Evolutionary conservation across 176 grass and related monocot genomes (phyloP), one percentile per base, ranked within the genome.

Genomic region (Rhynchospora breviuscula): DNA sequence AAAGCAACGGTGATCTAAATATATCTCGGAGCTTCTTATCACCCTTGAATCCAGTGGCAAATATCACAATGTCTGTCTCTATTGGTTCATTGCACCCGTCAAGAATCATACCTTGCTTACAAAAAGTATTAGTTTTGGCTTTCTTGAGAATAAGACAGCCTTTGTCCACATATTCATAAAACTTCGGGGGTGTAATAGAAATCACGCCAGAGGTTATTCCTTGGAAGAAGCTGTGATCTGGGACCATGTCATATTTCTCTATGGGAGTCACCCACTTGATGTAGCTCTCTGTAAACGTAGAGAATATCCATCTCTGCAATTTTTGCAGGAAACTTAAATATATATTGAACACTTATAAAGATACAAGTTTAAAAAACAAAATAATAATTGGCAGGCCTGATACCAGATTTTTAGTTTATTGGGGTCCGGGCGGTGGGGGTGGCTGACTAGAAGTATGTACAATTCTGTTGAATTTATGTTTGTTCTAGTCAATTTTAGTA

Each of bases 1-100:
- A 58, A 62, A 91, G 85, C 1, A 67, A 73, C 12, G 54, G 40
- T 12, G 86, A 91, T 19, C 1, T 33, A 59, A 91, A 91, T 23
- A 91, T 79, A 49, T 82, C 47, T 79, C 26, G 57, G 35, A 91
- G 82, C 86, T 91, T 91, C 68, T 85, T 76, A 78, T 91, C 86
- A 31, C 86, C 89, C 70, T 57, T 85, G 78, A 85, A 91, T 78
- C 86, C 89, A 77, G 89, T 91, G 10, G 89, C 86, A 73, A 85
- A 71, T 54, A 91, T 91, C 58, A 88, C 86, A 9, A 83, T 13
- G 49, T 91, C 86, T 15, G 83, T 66, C 18, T 80, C 1, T 21
- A 91, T 45, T 1, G 4, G 19, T 53, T 75, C 52, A 31, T 54
- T 63, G 14, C 80, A 59, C n/a, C 44, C 70, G 12, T 85, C 85